A percentile compares a stretch with the other conserved stretches of the same genome.
phyloP scores from a whole-genome alignment of 2,329 filamentous ascomycete species.

The Colletotrichum sojae region DNA sequence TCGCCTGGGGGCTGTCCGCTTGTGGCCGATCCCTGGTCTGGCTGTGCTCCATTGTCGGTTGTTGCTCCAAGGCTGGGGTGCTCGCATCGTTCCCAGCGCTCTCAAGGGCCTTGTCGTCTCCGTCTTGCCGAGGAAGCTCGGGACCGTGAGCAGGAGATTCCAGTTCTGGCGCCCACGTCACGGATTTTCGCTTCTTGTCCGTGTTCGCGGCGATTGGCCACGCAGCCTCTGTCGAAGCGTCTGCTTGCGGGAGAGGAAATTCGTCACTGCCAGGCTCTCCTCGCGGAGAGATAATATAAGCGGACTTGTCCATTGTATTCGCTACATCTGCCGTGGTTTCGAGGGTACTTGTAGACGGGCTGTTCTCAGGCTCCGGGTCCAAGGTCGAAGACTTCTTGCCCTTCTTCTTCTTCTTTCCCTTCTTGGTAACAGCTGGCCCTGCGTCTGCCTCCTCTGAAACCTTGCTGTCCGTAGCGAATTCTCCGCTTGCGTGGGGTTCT shows the following conservation, averaged over 20 bases:
- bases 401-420: slow-evolving; percentile 58
- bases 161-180: slow-evolving; percentile 37
- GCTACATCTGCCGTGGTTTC: slow-evolving; percentile 40
- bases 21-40: slow-evolving; percentile 2
- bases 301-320: slow-evolving; percentile 41
- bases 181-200: slow-evolving; percentile 36
- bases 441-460: slow-evolving; percentile 35
- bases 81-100: background rate
- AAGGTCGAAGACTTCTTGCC: slow-evolving; percentile 41
- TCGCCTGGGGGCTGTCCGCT: slow-evolving; percentile 2
- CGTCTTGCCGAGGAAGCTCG: background rate
- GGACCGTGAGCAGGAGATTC: slow-evolving; percentile 16
- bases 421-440: slow-evolving; percentile 48
- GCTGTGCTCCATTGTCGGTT: slow-evolving; percentile 2
- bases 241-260: slow-evolving; percentile 29
- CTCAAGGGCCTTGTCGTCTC: background rate
- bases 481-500: slow-evolving; percentile 28
- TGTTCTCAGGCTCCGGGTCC: slow-evolving; percentile 39
- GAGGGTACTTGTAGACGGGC: slow-evolving; percentile 36
- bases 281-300: slow-evolving; percentile 37
- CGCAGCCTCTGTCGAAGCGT: slow-evolving; percentile 24
- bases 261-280: slow-evolving; percentile 40
- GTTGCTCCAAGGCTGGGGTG: background rate
- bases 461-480: slow-evolving; percentile 38
- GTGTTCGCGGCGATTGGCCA: slow-evolving; percentile 24